These are phyloP conservation scores for Plasmodium vivax DNA, from an alignment of 169 alveolate genomes.

Conservation along the genomic window DNA sequence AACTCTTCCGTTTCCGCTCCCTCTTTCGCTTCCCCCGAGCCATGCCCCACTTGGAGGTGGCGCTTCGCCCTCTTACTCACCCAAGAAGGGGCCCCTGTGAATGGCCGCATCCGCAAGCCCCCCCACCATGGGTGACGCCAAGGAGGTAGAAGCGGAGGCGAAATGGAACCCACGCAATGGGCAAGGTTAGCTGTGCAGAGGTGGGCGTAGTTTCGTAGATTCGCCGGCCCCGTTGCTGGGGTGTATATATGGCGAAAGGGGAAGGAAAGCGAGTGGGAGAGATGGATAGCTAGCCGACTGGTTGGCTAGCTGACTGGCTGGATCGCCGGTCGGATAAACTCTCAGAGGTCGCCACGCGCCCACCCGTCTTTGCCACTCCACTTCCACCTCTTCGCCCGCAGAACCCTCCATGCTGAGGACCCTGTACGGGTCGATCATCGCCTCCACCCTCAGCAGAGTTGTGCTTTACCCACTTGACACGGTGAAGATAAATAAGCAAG, in stretches of 20 bases:
- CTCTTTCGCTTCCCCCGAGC: not conserved
- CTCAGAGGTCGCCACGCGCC: not conserved
- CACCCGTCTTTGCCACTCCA: not conserved
- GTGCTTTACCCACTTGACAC: conserved; percentile 48
- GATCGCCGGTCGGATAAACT: not conserved
- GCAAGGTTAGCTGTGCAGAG: not conserved
- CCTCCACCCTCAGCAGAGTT: conserved; percentile 26
- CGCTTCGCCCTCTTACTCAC: not conserved
- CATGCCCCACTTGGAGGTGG: not conserved
- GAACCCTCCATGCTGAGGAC: not conserved
- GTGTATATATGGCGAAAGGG: not conserved
- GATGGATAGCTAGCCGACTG: too few species aligned
- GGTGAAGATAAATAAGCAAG: conserved; percentile 38
- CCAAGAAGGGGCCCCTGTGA: not conserved
- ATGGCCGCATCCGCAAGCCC: not conserved
- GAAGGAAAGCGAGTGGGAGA: not conserved
- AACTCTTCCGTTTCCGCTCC: too few species aligned
- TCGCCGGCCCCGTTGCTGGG: not conserved
- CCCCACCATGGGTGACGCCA: not conserved
- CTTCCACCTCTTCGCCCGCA: not conserved
- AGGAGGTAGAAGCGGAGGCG: not conserved
- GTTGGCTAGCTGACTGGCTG: not conserved
- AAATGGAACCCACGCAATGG: not conserved
- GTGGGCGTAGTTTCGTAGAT: not conserved
- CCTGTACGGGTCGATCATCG: conserved; percentile 23